Evolutionary conservation across 371 early-diverging fungal species (phyloP).

Genomic region (Apophysomyces trapeziformis): DNA sequence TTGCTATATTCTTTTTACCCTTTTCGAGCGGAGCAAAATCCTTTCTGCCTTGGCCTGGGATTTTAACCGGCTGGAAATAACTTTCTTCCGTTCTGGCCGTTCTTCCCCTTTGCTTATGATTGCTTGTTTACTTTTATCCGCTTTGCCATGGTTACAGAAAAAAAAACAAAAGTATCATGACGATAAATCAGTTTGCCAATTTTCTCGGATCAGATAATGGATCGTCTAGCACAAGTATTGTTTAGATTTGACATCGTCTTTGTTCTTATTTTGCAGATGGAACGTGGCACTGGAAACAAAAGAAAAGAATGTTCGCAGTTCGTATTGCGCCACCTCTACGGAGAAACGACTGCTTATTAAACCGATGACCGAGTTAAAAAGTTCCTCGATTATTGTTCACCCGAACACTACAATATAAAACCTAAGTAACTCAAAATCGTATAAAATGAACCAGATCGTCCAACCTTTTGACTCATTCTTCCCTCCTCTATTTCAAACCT

Average conservation of each 20-base stretch:
- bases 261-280: too few relatives aligned
- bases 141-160: too few relatives aligned
- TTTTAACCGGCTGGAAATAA: slow-evolving; percentile 8
- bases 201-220: slow-evolving; percentile 5
- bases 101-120: too few relatives aligned
- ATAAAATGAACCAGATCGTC: neutral
- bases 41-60: neutral
- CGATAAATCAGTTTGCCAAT: neutral
- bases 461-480: neutral
- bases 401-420: neutral
- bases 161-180: too few relatives aligned
- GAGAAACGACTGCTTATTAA: neutral
- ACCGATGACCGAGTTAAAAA: slow-evolving; percentile 7
- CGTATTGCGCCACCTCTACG: slow-evolving; percentile 8
- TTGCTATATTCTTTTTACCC: neutral
- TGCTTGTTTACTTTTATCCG: too few relatives aligned
- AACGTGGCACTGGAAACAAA: too few relatives aligned
- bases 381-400: neutral
- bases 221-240: neutral
- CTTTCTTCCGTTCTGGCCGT: slow-evolving; percentile 6
- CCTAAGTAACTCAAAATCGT: neutral
- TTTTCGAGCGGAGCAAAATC: slow-evolving; percentile 1
- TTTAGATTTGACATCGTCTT: neutral
- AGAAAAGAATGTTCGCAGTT: neutral
- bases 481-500: neutral